A percentile compares a stretch with the other conserved stretches of the same genome.
phyloP scores from a whole-genome alignment of 2,329 filamentous ascomycete species.

The Ophiocordyceps australis region DNA sequence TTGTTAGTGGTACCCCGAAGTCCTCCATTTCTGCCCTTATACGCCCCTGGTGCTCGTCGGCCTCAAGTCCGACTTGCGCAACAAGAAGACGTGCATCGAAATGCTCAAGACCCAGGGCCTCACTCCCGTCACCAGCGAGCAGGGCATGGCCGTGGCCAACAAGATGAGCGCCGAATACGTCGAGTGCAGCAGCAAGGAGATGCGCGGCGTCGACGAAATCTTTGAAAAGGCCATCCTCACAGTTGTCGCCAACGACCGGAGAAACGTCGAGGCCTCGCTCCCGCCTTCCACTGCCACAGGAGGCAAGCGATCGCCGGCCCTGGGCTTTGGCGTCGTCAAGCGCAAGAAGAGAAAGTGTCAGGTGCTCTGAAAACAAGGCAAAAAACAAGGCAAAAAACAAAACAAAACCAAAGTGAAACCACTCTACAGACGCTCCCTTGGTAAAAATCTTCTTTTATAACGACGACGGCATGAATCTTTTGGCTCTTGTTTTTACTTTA shows the following conservation, averaged over 20 bases:
- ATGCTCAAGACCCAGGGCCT: conserved; percentile 96
- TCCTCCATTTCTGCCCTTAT: conserved; percentile 95
- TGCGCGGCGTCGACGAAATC: conserved; percentile 89
- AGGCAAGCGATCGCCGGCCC: conserved; percentile 19
- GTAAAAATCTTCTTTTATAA: no score
- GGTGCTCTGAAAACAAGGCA: conserved; percentile 39
- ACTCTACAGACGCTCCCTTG: no score
- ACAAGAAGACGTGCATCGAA: conserved; percentile 93
- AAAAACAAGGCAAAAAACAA: background rate
- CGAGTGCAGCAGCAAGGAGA: conserved; percentile 97
- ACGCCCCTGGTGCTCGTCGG: conserved; percentile 91
- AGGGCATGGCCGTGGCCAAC: conserved; percentile 71
- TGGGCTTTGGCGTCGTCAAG: conserved; percentile 33
- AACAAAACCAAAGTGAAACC: no score
- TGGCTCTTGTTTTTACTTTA: conserved; percentile 2
- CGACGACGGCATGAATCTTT: conserved; percentile 19
- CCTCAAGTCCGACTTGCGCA: conserved; percentile 89
- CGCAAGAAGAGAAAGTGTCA: conserved; percentile 75
- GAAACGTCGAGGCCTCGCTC: conserved; percentile 36
- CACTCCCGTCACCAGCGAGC: conserved; percentile 82
- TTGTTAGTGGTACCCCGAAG: conserved; percentile 89
- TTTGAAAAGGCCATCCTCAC: conserved; percentile 85
- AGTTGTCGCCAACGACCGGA: conserved; percentile 64
- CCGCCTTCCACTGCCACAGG: conserved; percentile 17
- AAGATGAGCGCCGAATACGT: conserved; percentile 95